Evolutionary conservation across 345 rosid genomes (phyloP).

Genomic region (Eucalyptus regnans): DNA sequence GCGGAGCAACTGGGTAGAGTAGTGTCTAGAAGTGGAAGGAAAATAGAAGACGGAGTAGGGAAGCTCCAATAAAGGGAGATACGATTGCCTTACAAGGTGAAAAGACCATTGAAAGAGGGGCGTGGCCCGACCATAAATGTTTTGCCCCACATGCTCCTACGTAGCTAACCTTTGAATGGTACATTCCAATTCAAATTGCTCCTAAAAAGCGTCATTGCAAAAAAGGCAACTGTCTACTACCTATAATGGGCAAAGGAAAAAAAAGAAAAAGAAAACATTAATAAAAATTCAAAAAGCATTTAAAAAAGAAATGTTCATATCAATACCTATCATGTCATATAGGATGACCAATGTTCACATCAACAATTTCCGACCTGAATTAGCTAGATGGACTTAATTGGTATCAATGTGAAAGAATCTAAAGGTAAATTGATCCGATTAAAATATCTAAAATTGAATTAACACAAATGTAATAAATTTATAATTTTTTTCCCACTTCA

Average conservation of each 20-base stretch:
- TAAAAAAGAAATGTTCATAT: too few species aligned
- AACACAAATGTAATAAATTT: neutral
- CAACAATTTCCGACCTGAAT: accelerated
- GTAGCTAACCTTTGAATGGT: neutral
- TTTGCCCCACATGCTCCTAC: neutral
- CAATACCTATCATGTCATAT: accelerated
- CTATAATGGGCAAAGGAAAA: neutral
- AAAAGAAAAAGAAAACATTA: too few species aligned
- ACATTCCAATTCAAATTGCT: neutral
- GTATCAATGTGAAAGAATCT: too few species aligned
- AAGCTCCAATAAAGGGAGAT: neutral
- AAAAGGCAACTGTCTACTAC: neutral
- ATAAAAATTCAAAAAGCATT: too few species aligned
- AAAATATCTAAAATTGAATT: too few species aligned
- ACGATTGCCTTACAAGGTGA: neutral
- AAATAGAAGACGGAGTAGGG: neutral
- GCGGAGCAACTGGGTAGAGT: too few species aligned
- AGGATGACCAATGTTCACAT: too few species aligned
- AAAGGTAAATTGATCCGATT: neutral
- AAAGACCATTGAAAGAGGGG: neutral
- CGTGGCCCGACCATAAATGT: neutral
- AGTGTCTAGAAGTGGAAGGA: neutral
- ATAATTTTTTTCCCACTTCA: neutral
- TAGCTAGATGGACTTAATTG: neutral
- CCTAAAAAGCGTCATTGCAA: neutral